Evolutionary conservation across 805 yeast species (phyloP).

Genomic region (Metschnikowia similis): DNA sequence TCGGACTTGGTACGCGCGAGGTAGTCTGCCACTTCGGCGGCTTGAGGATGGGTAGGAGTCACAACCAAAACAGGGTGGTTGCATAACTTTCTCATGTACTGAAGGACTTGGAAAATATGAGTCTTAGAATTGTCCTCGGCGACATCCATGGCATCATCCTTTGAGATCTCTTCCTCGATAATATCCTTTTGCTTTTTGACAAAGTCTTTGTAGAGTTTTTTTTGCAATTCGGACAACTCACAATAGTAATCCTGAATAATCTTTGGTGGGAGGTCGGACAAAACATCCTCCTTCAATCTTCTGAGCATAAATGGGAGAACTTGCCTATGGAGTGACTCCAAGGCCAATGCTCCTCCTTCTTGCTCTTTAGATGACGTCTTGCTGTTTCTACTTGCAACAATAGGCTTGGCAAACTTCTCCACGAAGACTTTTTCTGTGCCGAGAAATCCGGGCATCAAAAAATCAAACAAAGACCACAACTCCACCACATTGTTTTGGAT

Average conservation of each 20-base stretch:
- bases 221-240: slow-evolving; percentile 87
- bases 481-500: slow-evolving; percentile 96
- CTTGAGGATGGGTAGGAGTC: slow-evolving; percentile 79
- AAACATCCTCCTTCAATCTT: slow-evolving; percentile 91
- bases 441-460: slow-evolving; percentile 96
- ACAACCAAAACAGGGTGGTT: slow-evolving; percentile 93
- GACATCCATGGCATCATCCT: slow-evolving; percentile 27
- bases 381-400: slow-evolving; percentile 86
- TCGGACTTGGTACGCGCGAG: slow-evolving; percentile 55
- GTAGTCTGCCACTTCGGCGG: slow-evolving; percentile 57
- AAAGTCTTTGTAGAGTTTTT: slow-evolving; percentile 82
- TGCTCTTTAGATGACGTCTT: slow-evolving; percentile 90
- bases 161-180: slow-evolving; percentile 58
- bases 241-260: slow-evolving; percentile 98
- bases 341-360: slow-evolving; percentile 93
- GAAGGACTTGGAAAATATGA: slow-evolving; percentile 95
- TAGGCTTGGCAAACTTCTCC: slow-evolving; percentile 96
- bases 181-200: slow-evolving; percentile 75
- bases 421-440: slow-evolving; percentile 94
- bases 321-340: slow-evolving; percentile 94
- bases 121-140: slow-evolving; percentile 58
- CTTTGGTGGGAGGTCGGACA: slow-evolving; percentile 95
- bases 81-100: slow-evolving; percentile 94
- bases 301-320: slow-evolving; percentile 95
- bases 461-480: slow-evolving; percentile 96